These are phyloP conservation scores for Glebionis coronaria DNA, from an alignment of 129 eudicot species.

Conservation along the genomic window DNA sequence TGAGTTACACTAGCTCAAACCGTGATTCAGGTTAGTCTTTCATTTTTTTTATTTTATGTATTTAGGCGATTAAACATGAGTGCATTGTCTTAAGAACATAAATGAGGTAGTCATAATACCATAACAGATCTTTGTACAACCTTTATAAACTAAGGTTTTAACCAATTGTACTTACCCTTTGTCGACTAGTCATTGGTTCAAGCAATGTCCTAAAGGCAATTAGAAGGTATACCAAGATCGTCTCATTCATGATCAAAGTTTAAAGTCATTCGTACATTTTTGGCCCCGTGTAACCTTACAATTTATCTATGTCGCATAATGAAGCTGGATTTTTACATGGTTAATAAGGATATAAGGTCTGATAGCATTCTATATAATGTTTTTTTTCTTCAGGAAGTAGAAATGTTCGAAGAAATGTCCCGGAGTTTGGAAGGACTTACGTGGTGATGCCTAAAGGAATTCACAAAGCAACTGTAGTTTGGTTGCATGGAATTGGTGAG, in stretches of 20 bases:
- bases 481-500: slow-evolving; percentile 92
- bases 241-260: no score
- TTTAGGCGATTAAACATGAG: background rate
- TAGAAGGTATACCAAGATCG: no score
- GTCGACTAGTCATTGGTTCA: no score
- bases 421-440: slow-evolving; percentile 78
- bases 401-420: slow-evolving; percentile 31
- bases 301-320: no score
- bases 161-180: no score
- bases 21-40: slow-evolving; percentile 49
- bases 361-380: no score
- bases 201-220: no score
- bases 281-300: background rate
- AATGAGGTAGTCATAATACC: background rate
- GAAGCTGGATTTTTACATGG: background rate
- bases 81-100: slow-evolving; percentile 26
- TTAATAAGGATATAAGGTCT: background rate
- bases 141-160: no score
- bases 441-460: slow-evolving; percentile 84
- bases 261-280: no score
- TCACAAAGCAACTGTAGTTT: slow-evolving; percentile 79
- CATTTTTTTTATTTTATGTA: no score
- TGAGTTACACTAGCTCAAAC: slow-evolving; percentile 55
- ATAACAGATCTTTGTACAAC: no score
- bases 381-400: slow-evolving; percentile 48